Conservation (phyloP, 495 filamentous ascomycete genomes). For the Cladorrhinum samala region DNA sequence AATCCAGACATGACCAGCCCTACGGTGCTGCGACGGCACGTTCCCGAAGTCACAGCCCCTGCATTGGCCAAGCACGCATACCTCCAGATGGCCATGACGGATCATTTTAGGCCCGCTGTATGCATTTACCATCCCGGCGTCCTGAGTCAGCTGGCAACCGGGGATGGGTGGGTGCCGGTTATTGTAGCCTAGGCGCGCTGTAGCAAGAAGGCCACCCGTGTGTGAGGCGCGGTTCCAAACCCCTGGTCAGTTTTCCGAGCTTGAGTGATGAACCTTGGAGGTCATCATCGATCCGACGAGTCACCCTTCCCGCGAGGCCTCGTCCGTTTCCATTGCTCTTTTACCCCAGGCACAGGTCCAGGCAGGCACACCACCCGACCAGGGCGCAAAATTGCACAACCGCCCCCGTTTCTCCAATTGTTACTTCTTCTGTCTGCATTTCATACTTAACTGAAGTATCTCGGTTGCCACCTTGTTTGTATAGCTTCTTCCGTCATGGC, state of each 20-base stretch:
- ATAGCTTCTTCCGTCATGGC: constrained; percentile 36
- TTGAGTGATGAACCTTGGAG: not conserved
- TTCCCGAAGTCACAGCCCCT: constrained; percentile 5
- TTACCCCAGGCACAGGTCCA: constrained; percentile 3
- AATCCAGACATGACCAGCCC: constrained; percentile 12
- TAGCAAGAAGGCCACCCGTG: not conserved
- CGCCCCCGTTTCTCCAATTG: constrained; percentile 3
- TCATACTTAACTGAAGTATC: constrained; percentile 10
- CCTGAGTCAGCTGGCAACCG: constrained; percentile 10
- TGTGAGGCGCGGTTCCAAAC: constrained; percentile 2
- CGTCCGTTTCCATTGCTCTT: not conserved
- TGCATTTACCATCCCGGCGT: not conserved
- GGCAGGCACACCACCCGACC: constrained; percentile 5
- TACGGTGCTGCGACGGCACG: constrained; percentile 4
- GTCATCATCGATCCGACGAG: not conserved
- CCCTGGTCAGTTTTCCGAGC: constrained; percentile 6
- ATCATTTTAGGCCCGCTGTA: constrained; percentile 16
- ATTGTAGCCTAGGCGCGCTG: constrained; percentile 3
- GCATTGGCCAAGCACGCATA: constrained; percentile 14
- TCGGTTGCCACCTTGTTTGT: not conserved
- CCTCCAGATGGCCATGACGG: constrained; percentile 9
- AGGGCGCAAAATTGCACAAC: not conserved
- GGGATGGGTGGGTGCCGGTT: not conserved
- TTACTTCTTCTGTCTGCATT: constrained; percentile 4
- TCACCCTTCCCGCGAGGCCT: constrained; percentile 8